phyloP scores from a whole-genome alignment of 2,329 filamentous ascomycete genomes.

The Sarocladium brachiariae region DNA sequence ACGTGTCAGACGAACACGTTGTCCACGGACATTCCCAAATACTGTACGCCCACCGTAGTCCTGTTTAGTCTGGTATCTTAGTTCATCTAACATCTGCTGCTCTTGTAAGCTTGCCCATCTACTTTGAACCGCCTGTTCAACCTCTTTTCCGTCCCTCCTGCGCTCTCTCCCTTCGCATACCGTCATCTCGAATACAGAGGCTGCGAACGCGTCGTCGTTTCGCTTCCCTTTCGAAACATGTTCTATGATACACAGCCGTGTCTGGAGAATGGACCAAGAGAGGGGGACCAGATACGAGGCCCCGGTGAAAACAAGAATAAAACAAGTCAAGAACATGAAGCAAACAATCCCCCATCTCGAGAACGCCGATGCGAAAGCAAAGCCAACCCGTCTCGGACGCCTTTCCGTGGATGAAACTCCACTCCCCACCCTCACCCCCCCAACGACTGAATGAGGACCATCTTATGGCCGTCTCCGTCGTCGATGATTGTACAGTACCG shows the following conservation, averaged over 20 bases:
- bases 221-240: neutral
- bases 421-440: neutral
- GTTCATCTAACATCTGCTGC: too few relatives aligned
- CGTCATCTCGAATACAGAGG: neutral
- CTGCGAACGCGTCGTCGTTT: neutral
- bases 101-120: too few relatives aligned
- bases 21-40: too few relatives aligned
- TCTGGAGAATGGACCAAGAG: neutral
- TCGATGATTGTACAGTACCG: conserved; percentile 1
- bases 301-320: neutral
- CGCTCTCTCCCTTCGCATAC: neutral
- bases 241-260: neutral
- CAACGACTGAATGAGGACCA: neutral
- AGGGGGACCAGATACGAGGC: too few relatives aligned
- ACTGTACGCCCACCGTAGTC: too few relatives aligned
- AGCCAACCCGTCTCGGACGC: neutral
- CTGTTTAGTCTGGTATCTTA: too few relatives aligned
- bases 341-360: neutral
- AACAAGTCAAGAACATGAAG: neutral
- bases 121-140: neutral
- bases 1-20: too few relatives aligned
- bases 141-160: neutral
- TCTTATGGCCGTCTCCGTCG: too few relatives aligned
- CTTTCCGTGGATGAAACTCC: neutral
- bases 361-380: neutral